These are phyloP conservation scores for Cyclotella atomus DNA, from an alignment of 108 stramenopile species.

Conservation along the genomic window DNA sequence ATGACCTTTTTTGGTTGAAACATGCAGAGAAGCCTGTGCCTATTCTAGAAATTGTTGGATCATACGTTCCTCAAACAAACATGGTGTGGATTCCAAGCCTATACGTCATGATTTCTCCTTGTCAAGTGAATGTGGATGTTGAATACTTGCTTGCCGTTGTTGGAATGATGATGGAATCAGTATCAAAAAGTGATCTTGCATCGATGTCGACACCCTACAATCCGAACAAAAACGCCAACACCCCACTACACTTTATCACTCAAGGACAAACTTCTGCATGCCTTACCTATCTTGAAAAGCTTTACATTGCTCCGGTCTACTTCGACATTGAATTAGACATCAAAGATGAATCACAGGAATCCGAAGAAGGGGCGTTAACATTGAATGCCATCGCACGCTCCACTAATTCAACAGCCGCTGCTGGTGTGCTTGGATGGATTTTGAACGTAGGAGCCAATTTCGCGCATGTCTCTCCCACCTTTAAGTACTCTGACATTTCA, in stretches of 20 bases:
- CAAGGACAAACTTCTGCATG: conserved; percentile 18
- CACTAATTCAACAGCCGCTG: conserved; percentile 29
- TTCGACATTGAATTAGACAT: conserved; percentile 44
- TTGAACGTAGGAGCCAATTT: conserved; percentile 55
- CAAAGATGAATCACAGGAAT: conserved; percentile 21
- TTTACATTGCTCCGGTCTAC: conserved; percentile 37
- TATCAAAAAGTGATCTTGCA: conserved; percentile 20
- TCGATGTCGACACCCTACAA: neutral
- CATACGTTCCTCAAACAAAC: conserved; percentile 50
- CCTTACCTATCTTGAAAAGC: conserved; percentile 48
- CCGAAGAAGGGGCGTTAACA: conserved; percentile 22
- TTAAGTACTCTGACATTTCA: conserved; percentile 24
- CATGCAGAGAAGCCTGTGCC: conserved; percentile 39
- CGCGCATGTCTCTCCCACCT: conserved; percentile 55
- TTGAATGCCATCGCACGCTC: conserved; percentile 43
- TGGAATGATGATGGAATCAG: conserved; percentile 38
- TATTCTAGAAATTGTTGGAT: conserved; percentile 37
- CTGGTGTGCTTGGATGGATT: conserved; percentile 45
- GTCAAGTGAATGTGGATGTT: conserved; percentile 49
- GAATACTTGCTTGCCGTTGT: conserved; percentile 47
- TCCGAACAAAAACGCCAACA: conserved; percentile 20
- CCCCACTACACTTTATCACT: conserved; percentile 19
- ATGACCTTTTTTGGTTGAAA: conserved; percentile 41
- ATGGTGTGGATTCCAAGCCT: conserved; percentile 52
- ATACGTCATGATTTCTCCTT: conserved; percentile 33